phyloP scores from a whole-genome alignment of 257 asterid species.

The Striga asiatica region DNA sequence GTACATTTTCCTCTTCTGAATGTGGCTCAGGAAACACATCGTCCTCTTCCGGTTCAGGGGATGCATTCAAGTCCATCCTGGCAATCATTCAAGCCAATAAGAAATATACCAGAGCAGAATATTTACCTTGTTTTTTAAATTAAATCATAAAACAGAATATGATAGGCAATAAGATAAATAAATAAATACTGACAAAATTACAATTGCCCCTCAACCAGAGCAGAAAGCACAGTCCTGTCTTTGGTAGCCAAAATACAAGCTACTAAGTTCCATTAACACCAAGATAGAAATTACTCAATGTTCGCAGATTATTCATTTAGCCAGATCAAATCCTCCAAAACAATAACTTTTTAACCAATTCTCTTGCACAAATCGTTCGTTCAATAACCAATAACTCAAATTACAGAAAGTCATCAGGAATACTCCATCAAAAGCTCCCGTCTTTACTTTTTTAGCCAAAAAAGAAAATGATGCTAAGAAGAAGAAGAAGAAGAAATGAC shows the following conservation, averaged over 20 bases:
- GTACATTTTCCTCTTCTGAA: constrained; percentile 61
- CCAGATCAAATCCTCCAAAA: too few species aligned
- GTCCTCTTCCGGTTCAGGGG: constrained; percentile 90
- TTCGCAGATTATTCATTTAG: too few species aligned
- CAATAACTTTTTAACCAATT: too few species aligned
- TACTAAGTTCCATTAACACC: too few species aligned
- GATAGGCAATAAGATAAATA: too few species aligned
- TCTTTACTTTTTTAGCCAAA: neutral
- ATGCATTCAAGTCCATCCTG: constrained; percentile 93
- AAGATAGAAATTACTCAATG: too few species aligned
- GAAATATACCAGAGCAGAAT: neutral
- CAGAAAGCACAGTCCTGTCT: too few species aligned
- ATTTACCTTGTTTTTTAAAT: neutral
- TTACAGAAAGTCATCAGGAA: too few species aligned
- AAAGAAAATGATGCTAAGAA: neutral
- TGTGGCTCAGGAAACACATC: constrained; percentile 51
- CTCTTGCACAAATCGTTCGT: neutral
- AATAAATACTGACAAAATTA: too few species aligned
- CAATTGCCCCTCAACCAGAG: too few species aligned
- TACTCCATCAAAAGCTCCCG: too few species aligned
- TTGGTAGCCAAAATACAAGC: too few species aligned
- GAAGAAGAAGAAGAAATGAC: neutral
- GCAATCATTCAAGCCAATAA: constrained; percentile 31
- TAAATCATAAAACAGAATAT: neutral
- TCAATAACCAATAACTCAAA: neutral